Base-by-base conservation (phyloP, 306 rosid genomes). In the Herpetospermum pedunculosum region DNA sequence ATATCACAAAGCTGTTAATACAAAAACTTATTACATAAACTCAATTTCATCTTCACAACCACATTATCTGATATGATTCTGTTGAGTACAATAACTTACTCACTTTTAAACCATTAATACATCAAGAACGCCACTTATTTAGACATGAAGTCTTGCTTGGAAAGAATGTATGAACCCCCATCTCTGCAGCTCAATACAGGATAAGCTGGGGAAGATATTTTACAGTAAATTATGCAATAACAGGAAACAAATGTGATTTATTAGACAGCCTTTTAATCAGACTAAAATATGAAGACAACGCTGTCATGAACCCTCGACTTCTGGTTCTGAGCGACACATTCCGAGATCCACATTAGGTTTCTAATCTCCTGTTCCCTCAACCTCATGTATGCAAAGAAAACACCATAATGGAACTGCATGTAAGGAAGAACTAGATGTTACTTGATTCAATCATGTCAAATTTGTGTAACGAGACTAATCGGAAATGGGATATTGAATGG, bases 301-400 rank as follows among this genome's bases (percentile, higher is more conserved):
- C 96, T 94, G 83, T 91, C 96, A 67, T 91, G 99, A 85, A 94
- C 97, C 80, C 97, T 85, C 60, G 97, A 89, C 85, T 94, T 94
- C 76, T 94, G 96, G 87, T 94, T 94, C 90, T 94, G 97, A 46
- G 97, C 99, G 18, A 94, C 99, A 10, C 99, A 91, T 81, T 91
- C 99, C 1, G 96, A 94, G 75, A 94, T 91, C 99, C 99, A 91
- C 97, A 91, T 94, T 41, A 94, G 75, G 83, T 94, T 91, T 84
- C 97, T 85, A 80, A 94, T 91, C 88, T 94, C 97, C 81, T 94
- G 96, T 85, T 91, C 97, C 84, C 96, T 91, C 85, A 94, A 79
- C 87, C 99, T 91, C 96, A 91, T 94, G 83, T 91, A 94, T 40
- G 98, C 98, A 12, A 91, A 94, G 89, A 94, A 94, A 74, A 94